Evolutionary conservation across 2,329 filamentous ascomycete species (phyloP), one percentile per base, ranked within the genome.

Genomic region (Xylaria sp.): DNA sequence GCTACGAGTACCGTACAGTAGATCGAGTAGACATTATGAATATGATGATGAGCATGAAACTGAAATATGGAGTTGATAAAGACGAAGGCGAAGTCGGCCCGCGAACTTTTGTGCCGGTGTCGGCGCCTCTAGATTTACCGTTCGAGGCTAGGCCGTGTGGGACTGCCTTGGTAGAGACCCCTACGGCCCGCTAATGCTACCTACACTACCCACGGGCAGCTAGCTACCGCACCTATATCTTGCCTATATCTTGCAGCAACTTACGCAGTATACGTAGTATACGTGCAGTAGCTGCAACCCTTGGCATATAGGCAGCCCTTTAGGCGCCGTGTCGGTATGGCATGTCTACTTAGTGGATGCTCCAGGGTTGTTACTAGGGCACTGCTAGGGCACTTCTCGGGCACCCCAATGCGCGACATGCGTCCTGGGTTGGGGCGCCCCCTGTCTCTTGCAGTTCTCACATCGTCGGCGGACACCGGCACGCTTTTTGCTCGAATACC

Each of bases 81-180:
- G 31, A 21, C 29, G 19, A 35, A 47, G 52, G 53, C 52, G 61
- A 60, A 60, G 56, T 63, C 60, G 61, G 61, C 51, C 38, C 40
- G 25, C 13, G n/a, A 27, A 60, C 35, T 60, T 60, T 60, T 57
- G 17, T 11, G 38, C 61, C 61, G 61, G 43, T 60, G 43, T 27
- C 61, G 59, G 59, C 37, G 54, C 35, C 25, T 19, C 15, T 19
- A 37, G 31, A 41, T 15, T 40, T 33, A 23, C 52, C 4, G 29
- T 23, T 9, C 13, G n/a, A n/a, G n/a, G n/a, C n/a, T n/a, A n/a
- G n/a, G n/a, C n/a, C n/a, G n/a, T n/a, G n/a, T n/a, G n/a, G n/a
- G n/a, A n/a, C n/a, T n/a, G n/a, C n/a, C n/a, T 47, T 19, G 3
- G 25, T n/a, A 33, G 21, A 43, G 49, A 31, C 38, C 47, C 47